Evolutionary conservation across 352 stramenopile genomes (phyloP).

Genomic region (Discostella stelligera): DNA sequence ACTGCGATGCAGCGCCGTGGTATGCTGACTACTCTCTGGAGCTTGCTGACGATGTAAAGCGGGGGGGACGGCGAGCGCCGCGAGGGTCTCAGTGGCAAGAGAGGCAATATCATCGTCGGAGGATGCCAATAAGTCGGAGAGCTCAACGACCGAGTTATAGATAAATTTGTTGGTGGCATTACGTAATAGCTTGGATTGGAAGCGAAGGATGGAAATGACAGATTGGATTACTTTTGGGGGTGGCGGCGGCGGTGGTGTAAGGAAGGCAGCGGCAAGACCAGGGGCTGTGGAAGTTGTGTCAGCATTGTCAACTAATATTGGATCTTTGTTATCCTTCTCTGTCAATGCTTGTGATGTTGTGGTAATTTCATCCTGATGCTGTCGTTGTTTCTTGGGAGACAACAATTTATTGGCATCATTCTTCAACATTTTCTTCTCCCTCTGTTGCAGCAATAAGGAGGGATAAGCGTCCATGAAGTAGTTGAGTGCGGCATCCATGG

Average conservation of each 20-base stretch:
- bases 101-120: constrained; percentile 53
- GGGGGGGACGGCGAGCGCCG: constrained; percentile 59
- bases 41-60: constrained; percentile 76
- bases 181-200: constrained; percentile 60
- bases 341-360: neutral
- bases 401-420: neutral
- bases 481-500: constrained; percentile 69
- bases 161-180: constrained; percentile 77
- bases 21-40: constrained; percentile 68
- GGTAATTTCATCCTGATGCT: constrained; percentile 8
- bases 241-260: constrained; percentile 30
- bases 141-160: constrained; percentile 70
- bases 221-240: constrained; percentile 26
- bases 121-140: constrained; percentile 68
- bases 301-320: constrained; percentile 11
- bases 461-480: constrained; percentile 70
- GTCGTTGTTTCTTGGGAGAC: neutral
- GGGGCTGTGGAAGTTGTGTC: constrained; percentile 3
- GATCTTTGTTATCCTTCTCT: neutral
- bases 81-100: constrained; percentile 52
- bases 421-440: neutral
- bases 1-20: constrained; percentile 57
- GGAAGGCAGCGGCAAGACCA: neutral
- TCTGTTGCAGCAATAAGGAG: constrained; percentile 59
- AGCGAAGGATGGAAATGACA: constrained; percentile 63